A percentile compares a stretch with the other conserved stretches of the same genome.
Evolutionary conservation across 331 rosid species (phyloP).

Genomic region (Arachis monticola): DNA sequence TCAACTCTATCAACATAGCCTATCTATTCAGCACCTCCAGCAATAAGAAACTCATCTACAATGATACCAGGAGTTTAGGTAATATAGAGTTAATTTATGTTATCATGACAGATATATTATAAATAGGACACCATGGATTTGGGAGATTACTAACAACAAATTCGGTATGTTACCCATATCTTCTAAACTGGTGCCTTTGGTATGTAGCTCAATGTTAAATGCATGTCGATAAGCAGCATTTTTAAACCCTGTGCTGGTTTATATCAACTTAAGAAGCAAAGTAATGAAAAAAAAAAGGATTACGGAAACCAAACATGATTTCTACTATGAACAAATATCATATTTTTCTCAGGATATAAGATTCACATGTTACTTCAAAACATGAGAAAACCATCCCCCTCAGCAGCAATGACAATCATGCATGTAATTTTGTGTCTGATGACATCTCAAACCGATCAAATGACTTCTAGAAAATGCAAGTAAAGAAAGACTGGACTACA

Average conservation of each 20-base stretch:
- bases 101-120: slow-evolving; percentile 27
- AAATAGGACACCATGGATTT: slow-evolving; percentile 19
- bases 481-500: slow-evolving; percentile 41
- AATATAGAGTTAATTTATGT: slow-evolving; percentile 13
- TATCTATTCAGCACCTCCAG: neutral
- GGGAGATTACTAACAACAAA: slow-evolving; percentile 44
- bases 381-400: slow-evolving; percentile 68
- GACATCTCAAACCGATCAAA: slow-evolving; percentile 62
- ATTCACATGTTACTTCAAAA: slow-evolving; percentile 84
- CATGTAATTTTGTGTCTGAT: slow-evolving; percentile 57
- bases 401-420: slow-evolving; percentile 76
- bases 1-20: neutral
- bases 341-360: slow-evolving; percentile 35
- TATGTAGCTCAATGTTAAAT: slow-evolving; percentile 55
- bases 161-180: slow-evolving; percentile 49
- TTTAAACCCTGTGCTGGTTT: slow-evolving; percentile 49
- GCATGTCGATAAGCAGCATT: slow-evolving; percentile 42
- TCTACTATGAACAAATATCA: slow-evolving; percentile 41
- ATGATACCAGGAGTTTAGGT: slow-evolving; percentile 19
- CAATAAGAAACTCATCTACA: slow-evolving; percentile 19
- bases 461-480: slow-evolving; percentile 47
- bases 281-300: slow-evolving; percentile 32
- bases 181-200: slow-evolving; percentile 41
- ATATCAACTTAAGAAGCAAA: slow-evolving; percentile 47
- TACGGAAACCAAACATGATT: slow-evolving; percentile 32